Evolutionary conservation across 768 basidiomycete species (phyloP), one percentile per base, ranked within the genome.

Genomic region (Suillus sp.): DNA sequence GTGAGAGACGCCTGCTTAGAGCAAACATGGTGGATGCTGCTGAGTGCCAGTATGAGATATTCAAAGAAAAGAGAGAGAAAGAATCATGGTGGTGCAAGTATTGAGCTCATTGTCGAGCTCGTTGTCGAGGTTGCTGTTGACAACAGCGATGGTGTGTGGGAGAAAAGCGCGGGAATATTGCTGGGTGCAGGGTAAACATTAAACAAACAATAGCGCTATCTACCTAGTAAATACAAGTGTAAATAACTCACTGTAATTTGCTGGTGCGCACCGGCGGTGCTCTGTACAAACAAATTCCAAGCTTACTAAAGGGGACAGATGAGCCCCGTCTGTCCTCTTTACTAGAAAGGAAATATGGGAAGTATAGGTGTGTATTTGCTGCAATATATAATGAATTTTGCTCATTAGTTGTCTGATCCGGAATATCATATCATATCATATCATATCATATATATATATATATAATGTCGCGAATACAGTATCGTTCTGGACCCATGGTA

Each of bases 281-380:
- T 43, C 42, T n/a, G 43, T 22, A 22, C 9, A 7, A 45, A 45
- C 10, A 2, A 16, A 11, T 20, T 45, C n/a, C n/a, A 9, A 45
- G 3, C 37, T 65, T 1, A 66, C 32, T 54, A 25, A 9, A 45
- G 43, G 43, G 43, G 43, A 45, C 43, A 22, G 30, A 32, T 32
- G 30, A 32, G 30, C 30, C 30, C 30, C 30, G 30, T 32, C 30
- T 32, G 30, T 32, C 9, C 43, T 45, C 43, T 45, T 45, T 45
- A 45, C 43, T 45, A 45, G 9, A 13, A 45, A 45, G 43, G 43
- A 45, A 45, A 45, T 45, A n/a, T 6, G 43, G 43, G 43, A 45
- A 45, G 43, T 45, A 45, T 45, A 45, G 43, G 43, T 45, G 38
- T 1, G n/a, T n/a, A n/a, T n/a, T n/a, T n/a, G n/a, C n/a, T n/a